Conservation (phyloP, 2,329 filamentous ascomycete genomes). For the Aureobasidium sp. region DNA sequence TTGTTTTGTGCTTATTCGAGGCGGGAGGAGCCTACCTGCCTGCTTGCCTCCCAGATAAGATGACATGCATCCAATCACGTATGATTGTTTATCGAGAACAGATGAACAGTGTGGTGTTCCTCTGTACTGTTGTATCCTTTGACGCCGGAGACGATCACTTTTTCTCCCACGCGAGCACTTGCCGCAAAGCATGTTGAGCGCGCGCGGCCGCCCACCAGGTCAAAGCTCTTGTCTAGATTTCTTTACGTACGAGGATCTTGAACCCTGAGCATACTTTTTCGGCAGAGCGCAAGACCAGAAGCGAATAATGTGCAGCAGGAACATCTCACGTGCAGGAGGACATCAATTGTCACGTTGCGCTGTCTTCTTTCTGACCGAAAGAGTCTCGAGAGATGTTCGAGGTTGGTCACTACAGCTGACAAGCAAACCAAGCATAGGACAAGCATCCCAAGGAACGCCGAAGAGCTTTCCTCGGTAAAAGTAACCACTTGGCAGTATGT, state of each 20-base stretch:
- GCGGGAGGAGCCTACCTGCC: not conserved
- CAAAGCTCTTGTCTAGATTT: not conserved
- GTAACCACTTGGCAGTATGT: not conserved
- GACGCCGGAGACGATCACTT: not conserved
- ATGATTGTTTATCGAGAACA: not conserved
- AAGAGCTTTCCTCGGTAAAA: not conserved
- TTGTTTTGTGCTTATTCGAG: conserved; percentile 11
- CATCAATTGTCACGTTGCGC: not conserved
- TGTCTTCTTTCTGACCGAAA: not conserved
- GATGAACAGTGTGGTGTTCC: not conserved
- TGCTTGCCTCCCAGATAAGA: conserved; percentile 7
- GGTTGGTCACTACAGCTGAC: not conserved
- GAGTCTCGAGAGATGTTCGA: not conserved
- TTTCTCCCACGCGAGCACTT: conserved; percentile 1
- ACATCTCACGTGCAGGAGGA: not conserved
- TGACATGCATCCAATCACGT: conserved; percentile 5
- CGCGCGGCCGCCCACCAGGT: conserved; percentile 7
- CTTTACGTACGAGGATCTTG: conserved; percentile 3
- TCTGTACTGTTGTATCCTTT: not conserved
- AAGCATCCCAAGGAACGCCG: conserved; percentile 10
- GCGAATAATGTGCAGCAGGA: not conserved
- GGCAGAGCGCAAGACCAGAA: not conserved
- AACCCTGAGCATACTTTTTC: not conserved
- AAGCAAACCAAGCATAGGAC: conserved; percentile 2
- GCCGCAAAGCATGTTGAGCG: conserved; percentile 1